Conservation (phyloP, 192 early-diverging fungal species). For the Glomus cerebriforme region DNA sequence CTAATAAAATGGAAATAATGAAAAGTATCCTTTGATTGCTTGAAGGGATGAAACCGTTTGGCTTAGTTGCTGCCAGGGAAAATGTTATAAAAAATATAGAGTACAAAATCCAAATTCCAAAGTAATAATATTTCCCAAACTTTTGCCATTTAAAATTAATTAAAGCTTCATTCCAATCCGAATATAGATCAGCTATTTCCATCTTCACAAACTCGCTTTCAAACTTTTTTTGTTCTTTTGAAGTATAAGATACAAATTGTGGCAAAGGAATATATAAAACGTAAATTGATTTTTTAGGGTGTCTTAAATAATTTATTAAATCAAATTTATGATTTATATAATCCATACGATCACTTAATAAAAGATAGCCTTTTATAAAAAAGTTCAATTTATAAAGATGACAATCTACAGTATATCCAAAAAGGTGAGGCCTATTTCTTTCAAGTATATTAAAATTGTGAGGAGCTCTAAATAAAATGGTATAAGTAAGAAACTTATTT, state of each 20-base stretch:
- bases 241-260: neutral
- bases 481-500: neutral
- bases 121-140: constrained; percentile 4
- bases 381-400: neutral
- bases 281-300: neutral
- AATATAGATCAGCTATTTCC: neutral
- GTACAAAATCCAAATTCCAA: neutral
- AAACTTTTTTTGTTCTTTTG: neutral
- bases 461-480: neutral
- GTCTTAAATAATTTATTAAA: too few relatives aligned
- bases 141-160: constrained; percentile 15
- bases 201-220: neutral
- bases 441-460: neutral
- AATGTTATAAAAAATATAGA: neutral
- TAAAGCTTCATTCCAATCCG: constrained; percentile 12
- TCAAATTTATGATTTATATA: too few relatives aligned
- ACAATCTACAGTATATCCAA: neutral
- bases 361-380: neutral
- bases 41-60: neutral
- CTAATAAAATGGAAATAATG: neutral
- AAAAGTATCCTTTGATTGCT: neutral
- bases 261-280: neutral
- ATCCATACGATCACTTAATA: too few relatives aligned
- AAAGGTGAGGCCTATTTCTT: neutral
- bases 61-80: neutral